Conservation (phyloP, 495 filamentous ascomycete species). For the Aspergillus hancockii region DNA sequence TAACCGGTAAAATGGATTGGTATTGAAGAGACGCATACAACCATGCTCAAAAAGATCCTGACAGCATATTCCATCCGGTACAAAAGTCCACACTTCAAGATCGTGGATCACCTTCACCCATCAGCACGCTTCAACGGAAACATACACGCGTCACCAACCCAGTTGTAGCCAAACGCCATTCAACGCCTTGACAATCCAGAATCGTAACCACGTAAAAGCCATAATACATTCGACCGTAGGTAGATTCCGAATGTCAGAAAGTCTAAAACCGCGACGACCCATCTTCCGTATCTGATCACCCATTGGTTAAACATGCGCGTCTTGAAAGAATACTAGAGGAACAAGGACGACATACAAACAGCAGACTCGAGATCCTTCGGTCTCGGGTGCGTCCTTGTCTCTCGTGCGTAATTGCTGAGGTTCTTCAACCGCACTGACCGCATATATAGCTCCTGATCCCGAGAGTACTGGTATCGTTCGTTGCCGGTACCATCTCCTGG, state of each 20-base stretch:
- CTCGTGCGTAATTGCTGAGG: slow-evolving; percentile 28
- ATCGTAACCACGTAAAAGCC: not conserved
- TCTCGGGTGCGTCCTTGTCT: slow-evolving; percentile 18
- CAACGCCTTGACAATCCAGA: not conserved
- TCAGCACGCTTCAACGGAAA: too few species aligned
- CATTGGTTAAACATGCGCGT: not conserved
- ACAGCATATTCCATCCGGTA: too few species aligned
- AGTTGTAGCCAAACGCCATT: not conserved
- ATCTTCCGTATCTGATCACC: not conserved
- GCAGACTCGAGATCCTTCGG: slow-evolving; percentile 32
- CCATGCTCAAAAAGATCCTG: too few species aligned
- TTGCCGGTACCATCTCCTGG: slow-evolving; percentile 20
- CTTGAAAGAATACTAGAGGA: not conserved
- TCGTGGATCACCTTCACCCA: too few species aligned
- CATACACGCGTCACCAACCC: too few species aligned
- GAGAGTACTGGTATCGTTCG: slow-evolving; percentile 20
- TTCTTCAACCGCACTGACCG: slow-evolving; percentile 38
- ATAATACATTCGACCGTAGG: not conserved
- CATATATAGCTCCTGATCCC: slow-evolving; percentile 44
- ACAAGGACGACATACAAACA: not conserved
- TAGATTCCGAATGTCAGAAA: not conserved
- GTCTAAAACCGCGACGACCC: not conserved
- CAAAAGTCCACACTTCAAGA: too few species aligned
- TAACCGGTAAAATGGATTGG: too few species aligned
- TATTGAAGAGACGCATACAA: too few species aligned